Evolutionary conservation across 306 rosid genomes (phyloP).

Genomic region (Rosa rugosa): DNA sequence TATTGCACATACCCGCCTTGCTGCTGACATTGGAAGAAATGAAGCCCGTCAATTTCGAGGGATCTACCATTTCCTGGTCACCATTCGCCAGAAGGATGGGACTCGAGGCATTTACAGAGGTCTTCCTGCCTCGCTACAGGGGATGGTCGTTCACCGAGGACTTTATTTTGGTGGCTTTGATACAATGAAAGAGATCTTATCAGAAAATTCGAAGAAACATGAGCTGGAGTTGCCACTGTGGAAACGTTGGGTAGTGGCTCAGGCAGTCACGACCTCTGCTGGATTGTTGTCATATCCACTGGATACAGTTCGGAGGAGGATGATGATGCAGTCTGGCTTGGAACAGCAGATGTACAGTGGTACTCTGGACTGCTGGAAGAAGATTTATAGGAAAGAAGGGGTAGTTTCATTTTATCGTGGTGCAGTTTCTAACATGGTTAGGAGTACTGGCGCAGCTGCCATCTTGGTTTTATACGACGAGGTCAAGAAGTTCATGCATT

Average conservation of each 20-base stretch:
- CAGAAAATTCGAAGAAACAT: slow-evolving; percentile 36
- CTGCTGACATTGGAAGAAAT: slow-evolving; percentile 81
- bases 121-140: slow-evolving; percentile 93
- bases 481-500: slow-evolving; percentile 73
- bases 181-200: slow-evolving; percentile 70
- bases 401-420: slow-evolving; percentile 87
- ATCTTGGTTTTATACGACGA: slow-evolving; percentile 92
- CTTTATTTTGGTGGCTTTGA: slow-evolving; percentile 96
- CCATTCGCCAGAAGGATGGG: slow-evolving; percentile 65
- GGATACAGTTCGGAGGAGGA: slow-evolving; percentile 92
- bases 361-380: slow-evolving; percentile 90
- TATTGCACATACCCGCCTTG: slow-evolving; percentile 95
- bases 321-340: slow-evolving; percentile 99
- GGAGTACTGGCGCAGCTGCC: slow-evolving; percentile 95
- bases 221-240: slow-evolving; percentile 69
- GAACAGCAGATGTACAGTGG: slow-evolving; percentile 54
- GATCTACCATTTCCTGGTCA: slow-evolving; percentile 73
- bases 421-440: slow-evolving; percentile 69
- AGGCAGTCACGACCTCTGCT: slow-evolving; percentile 90
- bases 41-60: slow-evolving; percentile 82
- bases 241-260: slow-evolving; percentile 91
- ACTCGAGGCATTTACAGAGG: slow-evolving; percentile 77
- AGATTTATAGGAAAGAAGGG: slow-evolving; percentile 73
- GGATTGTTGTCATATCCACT: slow-evolving; percentile 85
- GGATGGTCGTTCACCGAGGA: slow-evolving; percentile 88